Base-by-base conservation (phyloP, 2,329 filamentous ascomycete species). In the Pseudopyricularia cyperi region DNA sequence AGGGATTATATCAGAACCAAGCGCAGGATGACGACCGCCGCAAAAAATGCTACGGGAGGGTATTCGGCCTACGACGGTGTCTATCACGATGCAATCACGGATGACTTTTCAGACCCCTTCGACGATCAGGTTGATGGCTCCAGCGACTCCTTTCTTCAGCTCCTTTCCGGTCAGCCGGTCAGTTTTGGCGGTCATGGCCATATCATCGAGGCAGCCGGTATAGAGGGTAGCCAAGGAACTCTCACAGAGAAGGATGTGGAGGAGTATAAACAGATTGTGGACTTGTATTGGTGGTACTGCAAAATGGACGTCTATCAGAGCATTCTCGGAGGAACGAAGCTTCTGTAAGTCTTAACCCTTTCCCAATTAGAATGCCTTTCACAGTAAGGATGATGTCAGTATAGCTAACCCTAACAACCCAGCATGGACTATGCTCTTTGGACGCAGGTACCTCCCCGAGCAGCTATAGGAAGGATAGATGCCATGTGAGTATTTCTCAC, bases 261-360 rank as follows among this genome's bases (percentile, higher is more conserved):
- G 55, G 82, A 79, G 39, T 95, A 87, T 61, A 86, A 93, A 60
- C 83, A 86, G 15, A 74, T 93, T 37, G 81, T 86, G 57, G 93
- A 97, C 66, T 69, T 97, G 5, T 94, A 86, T 63, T 98, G 91
- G 90, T 96, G 89, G 87, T 96, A 90, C 64, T 84, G 80, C 60
- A 95, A 95, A 66, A 93, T 96, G 72, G 93, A 97, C 64, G 81
- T 87, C 8, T 94, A 91, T 59, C 91, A 96, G 65, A 89, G 87
- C 63, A 80, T 96, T 55, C 71, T 97, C 24, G 93, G 90, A 58
- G 91, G 89, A 8, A 90, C 91, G 42, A 77, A 77, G 55, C 72
- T 94, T 47, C 83, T 96, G 89, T 95, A 72, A 76, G 89, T 76
- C 24, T 5, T 17, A 14, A 12, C 17, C 11, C 19, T 32, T 35